Percentiles rank a stretch among this genome's conserved stretches.
phyloP scores from a whole-genome alignment of 2,329 filamentous ascomycete genomes.

The Penicillium glabrum region DNA sequence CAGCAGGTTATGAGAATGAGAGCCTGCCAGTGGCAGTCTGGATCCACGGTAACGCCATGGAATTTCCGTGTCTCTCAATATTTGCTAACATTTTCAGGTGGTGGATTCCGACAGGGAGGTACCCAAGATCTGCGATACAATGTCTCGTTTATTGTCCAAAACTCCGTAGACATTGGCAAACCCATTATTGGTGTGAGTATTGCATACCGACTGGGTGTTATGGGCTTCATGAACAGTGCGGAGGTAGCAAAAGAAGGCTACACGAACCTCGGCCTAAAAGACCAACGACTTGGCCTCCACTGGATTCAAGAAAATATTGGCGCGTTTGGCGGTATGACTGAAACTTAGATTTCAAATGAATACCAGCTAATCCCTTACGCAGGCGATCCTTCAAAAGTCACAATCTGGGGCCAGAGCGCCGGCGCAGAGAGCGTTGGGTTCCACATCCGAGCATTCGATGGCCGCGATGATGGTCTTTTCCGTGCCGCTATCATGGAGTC shows the following conservation, averaged over 20 bases:
- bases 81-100: not conserved
- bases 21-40: not conserved
- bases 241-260: not conserved
- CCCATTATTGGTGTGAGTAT: not conserved
- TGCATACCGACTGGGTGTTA: not conserved
- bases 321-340: not conserved
- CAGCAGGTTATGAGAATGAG: not conserved
- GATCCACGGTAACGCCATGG: not conserved
- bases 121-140: too few species aligned
- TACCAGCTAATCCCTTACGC: too few species aligned
- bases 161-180: not conserved
- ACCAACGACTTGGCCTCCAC: not conserved
- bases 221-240: not conserved
- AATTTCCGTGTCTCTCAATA: too few species aligned
- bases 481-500: not conserved
- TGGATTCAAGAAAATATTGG: conserved; percentile 1
- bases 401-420: not conserved
- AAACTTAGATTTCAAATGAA: too few species aligned
- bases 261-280: not conserved
- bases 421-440: not conserved
- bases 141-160: not conserved
- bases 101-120: not conserved
- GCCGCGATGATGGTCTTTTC: not conserved
- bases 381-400: not conserved
- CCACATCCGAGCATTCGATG: not conserved